Base-by-base conservation (phyloP, 176 grass and related monocot species). In the Thinopyrum elongatum region DNA sequence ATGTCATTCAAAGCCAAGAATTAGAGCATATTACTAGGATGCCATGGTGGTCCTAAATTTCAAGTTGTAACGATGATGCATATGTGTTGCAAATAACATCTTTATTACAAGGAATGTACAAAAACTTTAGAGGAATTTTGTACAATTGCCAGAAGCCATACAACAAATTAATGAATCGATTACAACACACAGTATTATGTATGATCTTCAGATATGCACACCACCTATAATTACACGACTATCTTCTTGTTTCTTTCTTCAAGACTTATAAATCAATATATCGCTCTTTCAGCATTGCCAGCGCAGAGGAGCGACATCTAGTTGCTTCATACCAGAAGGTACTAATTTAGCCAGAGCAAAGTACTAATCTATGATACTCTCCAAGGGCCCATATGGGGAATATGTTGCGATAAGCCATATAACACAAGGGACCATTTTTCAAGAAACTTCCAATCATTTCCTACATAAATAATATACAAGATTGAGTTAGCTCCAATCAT, bases 341-440 rank as follows among this genome's bases (percentile, higher is more conserved):
- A 64, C 19, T 19, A 75, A 5, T 75, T 75, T 75, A 75, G 42
- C 33, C 35, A 14, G 46, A 26, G 22, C 27, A 34, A 53, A 79
- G 82, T 78, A 87, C 82, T 39, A 79, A 70, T 88, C 86, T 90
- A 36, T 87, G 85, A 80, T 97, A 97, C 82, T 97, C 83, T 77
- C 79, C 92, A 66, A 97, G 88, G 65, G 94, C 94, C 94, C 92
- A 92, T 82, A 97, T 97, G 47, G 94, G 94, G 38, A 97, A 97
- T 86, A 92, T 90, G 8, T 97, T 97, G 29, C 94, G 92, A 44
- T 94, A 97, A n/a, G 49, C 80, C 88, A 82, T 79, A 16, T 92
- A 97, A 47, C 84, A 94, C 13, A 97, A 57, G 8, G 91, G 82
- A 0, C 90, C 87, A 87, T 75, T 90, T 59, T 93, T 93, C 34